These are phyloP conservation scores for Mayamaea pseudoterrestris DNA, from an alignment of 108 stramenopile species.

Conservation along the genomic window DNA sequence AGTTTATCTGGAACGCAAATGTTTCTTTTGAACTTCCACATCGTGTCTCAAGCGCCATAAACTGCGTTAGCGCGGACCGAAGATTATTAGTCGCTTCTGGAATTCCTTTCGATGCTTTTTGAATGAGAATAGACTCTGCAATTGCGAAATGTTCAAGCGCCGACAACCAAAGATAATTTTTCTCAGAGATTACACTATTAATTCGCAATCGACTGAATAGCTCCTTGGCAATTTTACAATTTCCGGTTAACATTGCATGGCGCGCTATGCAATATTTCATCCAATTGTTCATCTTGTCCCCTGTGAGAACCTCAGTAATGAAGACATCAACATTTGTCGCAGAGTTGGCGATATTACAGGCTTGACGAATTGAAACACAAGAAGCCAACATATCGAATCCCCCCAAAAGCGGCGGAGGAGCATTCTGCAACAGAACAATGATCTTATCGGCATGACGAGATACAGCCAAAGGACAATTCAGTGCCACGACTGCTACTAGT, in stretches of 20 bases:
- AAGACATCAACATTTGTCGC: neutral
- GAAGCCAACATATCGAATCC: neutral
- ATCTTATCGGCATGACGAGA: neutral
- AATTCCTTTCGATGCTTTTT: constrained; percentile 16
- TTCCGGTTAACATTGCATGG: neutral
- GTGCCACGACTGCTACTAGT: neutral
- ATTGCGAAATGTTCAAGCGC: constrained; percentile 19
- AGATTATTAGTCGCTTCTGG: constrained; percentile 13
- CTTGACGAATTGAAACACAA: neutral
- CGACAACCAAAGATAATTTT: constrained; percentile 23
- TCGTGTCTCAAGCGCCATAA: constrained; percentile 5
- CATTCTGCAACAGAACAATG: neutral
- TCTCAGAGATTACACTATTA: constrained; percentile 7
- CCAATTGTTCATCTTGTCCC: too few species aligned
- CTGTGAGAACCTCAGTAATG: too few species aligned
- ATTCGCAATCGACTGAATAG: neutral
- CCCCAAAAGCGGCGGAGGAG: neutral
- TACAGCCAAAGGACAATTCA: constrained; percentile 14
- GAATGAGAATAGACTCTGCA: constrained; percentile 15
- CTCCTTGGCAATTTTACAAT: neutral
- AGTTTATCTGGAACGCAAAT: constrained; percentile 20
- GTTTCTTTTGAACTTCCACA: neutral
- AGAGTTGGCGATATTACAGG: neutral
- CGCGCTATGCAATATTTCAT: neutral
- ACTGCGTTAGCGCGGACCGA: constrained; percentile 10